Percentiles rank a stretch among this genome's conserved stretches.
phyloP scores from a whole-genome alignment of 805 yeast species.

The Metschnikowia anglica region DNA sequence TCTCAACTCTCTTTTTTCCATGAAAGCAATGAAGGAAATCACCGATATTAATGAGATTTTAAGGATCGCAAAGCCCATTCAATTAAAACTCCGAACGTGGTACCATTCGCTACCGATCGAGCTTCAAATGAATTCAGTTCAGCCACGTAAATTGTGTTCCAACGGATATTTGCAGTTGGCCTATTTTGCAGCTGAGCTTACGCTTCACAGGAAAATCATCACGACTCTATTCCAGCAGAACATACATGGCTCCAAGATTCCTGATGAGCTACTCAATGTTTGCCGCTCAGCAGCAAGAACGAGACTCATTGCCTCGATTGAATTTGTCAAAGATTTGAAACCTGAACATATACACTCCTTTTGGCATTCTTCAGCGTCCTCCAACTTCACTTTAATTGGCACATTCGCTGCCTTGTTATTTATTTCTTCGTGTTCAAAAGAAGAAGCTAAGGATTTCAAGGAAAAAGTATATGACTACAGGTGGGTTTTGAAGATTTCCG shows the following conservation, averaged over 20 bases:
- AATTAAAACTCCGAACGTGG: conserved; percentile 69
- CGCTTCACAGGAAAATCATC: conserved; percentile 76
- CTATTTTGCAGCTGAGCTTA: conserved; percentile 86
- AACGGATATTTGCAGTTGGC: conserved; percentile 80
- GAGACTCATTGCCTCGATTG: conserved; percentile 77
- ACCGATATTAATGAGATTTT: conserved; percentile 66
- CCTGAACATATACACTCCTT: conserved; percentile 84
- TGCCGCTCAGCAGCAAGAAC: conserved; percentile 86
- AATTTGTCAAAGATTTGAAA: conserved; percentile 69
- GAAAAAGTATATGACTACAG: conserved; percentile 74
- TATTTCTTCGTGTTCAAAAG: conserved; percentile 58
- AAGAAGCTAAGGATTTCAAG: conserved; percentile 63
- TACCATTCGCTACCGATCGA: conserved; percentile 67
- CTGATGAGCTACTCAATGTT: conserved; percentile 45
- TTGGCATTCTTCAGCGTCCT: conserved; percentile 83
- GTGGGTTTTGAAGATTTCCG: conserved; percentile 69
- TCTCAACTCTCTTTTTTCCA: conserved; percentile 67
- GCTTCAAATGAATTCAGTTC: conserved; percentile 60
- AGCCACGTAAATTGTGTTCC: conserved; percentile 63
- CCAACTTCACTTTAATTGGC: conserved; percentile 79
- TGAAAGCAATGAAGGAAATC: conserved; percentile 57
- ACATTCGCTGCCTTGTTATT: conserved; percentile 81
- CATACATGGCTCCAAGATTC: conserved; percentile 33
- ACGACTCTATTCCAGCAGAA: conserved; percentile 47
- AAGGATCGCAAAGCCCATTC: conserved; percentile 77